These are phyloP conservation scores for Aspergillus panamensis DNA, from an alignment of 495 filamentous ascomycete species.

Conservation along the genomic window DNA sequence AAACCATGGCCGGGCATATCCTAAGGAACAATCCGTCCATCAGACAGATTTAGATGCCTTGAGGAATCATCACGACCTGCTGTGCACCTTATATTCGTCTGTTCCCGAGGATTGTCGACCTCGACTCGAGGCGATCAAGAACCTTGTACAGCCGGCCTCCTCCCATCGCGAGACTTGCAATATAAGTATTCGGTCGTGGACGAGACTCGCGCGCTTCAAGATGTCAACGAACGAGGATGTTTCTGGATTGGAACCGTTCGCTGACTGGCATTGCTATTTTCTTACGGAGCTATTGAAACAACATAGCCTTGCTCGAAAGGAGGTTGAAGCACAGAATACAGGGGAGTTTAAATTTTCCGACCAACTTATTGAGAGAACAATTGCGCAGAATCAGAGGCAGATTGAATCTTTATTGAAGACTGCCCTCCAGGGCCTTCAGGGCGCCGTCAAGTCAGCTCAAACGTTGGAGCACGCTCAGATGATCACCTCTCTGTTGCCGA, in stretches of 20 bases:
- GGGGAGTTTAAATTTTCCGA: conserved; percentile 41
- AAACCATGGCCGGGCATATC: conserved; percentile 83
- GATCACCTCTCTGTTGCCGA: conserved; percentile 35
- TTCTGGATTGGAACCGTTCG: conserved; percentile 54
- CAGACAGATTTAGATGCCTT: conserved; percentile 79
- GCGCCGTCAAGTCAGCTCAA: conserved; percentile 42
- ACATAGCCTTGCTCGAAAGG: conserved; percentile 55
- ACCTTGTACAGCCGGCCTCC: conserved; percentile 70
- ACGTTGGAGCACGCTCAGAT: conserved; percentile 34
- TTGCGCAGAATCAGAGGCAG: conserved; percentile 58
- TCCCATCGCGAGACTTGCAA: conserved; percentile 85
- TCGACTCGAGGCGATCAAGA: conserved; percentile 63
- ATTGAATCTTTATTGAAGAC: conserved; percentile 57
- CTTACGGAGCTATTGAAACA: conserved; percentile 54
- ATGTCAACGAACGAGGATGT: conserved; percentile 55
- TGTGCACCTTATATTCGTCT: conserved; percentile 84
- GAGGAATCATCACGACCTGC: conserved; percentile 89
- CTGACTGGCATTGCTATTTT: conserved; percentile 65
- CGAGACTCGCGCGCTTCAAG: conserved; percentile 71
- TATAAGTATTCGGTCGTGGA: conserved; percentile 80
- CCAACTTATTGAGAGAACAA: conserved; percentile 51
- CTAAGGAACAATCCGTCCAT: conserved; percentile 71
- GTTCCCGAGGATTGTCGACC: conserved; percentile 71
- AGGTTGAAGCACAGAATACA: conserved; percentile 56
- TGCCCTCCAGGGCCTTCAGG: conserved; percentile 50